phyloP scores from a whole-genome alignment of 257 asterid species.

The Handroanthus guayacan region DNA sequence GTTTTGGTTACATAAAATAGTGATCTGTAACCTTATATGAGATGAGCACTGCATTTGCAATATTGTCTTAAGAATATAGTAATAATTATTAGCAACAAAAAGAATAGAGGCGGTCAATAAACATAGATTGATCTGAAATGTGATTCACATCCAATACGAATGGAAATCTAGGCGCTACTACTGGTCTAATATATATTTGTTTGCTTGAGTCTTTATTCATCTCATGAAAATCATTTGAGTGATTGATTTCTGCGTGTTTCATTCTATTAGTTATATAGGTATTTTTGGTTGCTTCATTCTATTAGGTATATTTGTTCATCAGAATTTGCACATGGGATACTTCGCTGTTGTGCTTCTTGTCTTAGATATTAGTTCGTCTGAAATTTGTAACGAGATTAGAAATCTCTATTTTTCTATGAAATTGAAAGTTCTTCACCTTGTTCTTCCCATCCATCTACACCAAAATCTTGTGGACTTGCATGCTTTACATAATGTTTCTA shows the following conservation, averaged over 20 bases:
- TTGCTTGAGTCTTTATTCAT: slow-evolving; percentile 1
- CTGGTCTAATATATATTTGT: not conserved
- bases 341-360: slow-evolving; percentile 10
- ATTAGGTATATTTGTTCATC: slow-evolving; percentile 9
- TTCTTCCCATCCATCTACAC: slow-evolving; percentile 1
- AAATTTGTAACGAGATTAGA: slow-evolving; percentile 16
- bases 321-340: slow-evolving; percentile 10
- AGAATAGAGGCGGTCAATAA: slow-evolving; percentile 9
- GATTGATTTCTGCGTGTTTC: not conserved
- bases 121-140: slow-evolving; percentile 3
- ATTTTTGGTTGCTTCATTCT: not conserved
- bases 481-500: not conserved
- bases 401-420: slow-evolving; percentile 12
- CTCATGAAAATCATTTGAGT: slow-evolving; percentile 31
- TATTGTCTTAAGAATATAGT: not conserved
- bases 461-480: slow-evolving; percentile 12
- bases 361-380: slow-evolving; percentile 6
- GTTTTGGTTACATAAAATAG: not conserved
- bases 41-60: not conserved
- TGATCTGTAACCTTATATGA: not conserved
- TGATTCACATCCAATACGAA: slow-evolving; percentile 7
- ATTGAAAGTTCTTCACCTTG: slow-evolving; percentile 11
- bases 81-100: not conserved
- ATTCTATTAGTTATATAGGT: not conserved
- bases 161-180: not conserved